phyloP scores from a whole-genome alignment of 331 rosid species.

The Rosa hybrid region DNA sequence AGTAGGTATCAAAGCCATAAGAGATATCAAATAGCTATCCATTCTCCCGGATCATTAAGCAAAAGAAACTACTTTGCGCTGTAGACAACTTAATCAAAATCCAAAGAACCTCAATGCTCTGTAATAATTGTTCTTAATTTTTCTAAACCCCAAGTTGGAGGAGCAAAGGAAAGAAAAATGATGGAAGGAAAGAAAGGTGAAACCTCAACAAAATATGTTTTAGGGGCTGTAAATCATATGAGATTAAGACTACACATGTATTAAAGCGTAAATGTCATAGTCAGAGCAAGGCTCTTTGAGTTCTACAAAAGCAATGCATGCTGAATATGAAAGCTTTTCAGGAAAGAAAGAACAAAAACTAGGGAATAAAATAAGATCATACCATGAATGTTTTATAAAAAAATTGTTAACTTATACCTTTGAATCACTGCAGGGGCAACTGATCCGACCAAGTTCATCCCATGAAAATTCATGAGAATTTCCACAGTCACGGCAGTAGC shows the following conservation, averaged over 20 bases:
- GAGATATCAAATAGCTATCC: background rate
- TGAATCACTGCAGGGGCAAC: conserved; percentile 66
- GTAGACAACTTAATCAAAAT: background rate
- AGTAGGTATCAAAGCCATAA: background rate
- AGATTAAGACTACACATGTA: background rate
- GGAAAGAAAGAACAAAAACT: background rate
- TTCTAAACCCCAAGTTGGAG: background rate
- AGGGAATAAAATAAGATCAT: background rate
- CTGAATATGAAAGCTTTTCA: background rate
- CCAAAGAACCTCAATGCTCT: background rate
- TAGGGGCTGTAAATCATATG: background rate
- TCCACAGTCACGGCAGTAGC: conserved; percentile 71
- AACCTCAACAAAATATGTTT: background rate
- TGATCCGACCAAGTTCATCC: conserved; percentile 69
- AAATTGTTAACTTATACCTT: conserved; percentile 40
- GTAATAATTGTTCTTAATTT: background rate
- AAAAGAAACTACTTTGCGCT: background rate
- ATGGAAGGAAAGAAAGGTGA: background rate
- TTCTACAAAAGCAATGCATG: background rate
- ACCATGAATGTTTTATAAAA: background rate
- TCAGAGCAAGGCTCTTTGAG: background rate
- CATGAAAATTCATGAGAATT: conserved; percentile 73
- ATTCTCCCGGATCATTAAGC: background rate
- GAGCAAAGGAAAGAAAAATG: too few species aligned
- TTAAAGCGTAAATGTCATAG: background rate